phyloP scores from a whole-genome alignment of 345 rosid species.

The Anacardium occidentale region DNA sequence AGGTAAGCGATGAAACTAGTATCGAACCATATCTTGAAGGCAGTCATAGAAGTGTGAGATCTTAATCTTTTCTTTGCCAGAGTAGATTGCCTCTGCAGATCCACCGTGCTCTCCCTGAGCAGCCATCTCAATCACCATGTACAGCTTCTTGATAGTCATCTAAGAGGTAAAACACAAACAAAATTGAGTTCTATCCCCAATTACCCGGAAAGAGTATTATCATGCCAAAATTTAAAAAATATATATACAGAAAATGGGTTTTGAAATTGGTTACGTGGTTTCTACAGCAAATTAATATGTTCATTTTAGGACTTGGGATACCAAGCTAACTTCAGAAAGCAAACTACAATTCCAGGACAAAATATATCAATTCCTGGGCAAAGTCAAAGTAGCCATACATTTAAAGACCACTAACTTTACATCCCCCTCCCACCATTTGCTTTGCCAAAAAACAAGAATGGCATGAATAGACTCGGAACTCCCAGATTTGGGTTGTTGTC shows the following conservation, averaged over 20 bases:
- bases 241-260: too few relatives aligned
- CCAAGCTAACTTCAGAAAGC: background rate
- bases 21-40: conserved; percentile 70
- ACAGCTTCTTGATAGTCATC: conserved; percentile 81
- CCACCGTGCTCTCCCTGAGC: conserved; percentile 88
- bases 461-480: background rate
- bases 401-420: too few relatives aligned
- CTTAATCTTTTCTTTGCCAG: conserved; percentile 67
- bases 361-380: background rate
- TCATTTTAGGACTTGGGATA: background rate
- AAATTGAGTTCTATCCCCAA: background rate
- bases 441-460: too few relatives aligned
- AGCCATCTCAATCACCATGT: conserved; percentile 94
- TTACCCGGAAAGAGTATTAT: too few relatives aligned
- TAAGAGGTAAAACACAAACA: conserved; percentile 6
- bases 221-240: background rate
- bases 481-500: background rate
- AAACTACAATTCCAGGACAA: background rate
- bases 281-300: background rate
- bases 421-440: background rate
- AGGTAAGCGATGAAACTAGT: conserved; percentile 21
- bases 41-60: conserved; percentile 74
- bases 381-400: too few relatives aligned
- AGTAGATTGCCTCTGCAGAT: conserved; percentile 67
- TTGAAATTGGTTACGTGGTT: background rate